These are phyloP conservation scores for Brasilioporus rufonigricans DNA, from an alignment of 768 basidiomycete species.

Conservation along the genomic window DNA sequence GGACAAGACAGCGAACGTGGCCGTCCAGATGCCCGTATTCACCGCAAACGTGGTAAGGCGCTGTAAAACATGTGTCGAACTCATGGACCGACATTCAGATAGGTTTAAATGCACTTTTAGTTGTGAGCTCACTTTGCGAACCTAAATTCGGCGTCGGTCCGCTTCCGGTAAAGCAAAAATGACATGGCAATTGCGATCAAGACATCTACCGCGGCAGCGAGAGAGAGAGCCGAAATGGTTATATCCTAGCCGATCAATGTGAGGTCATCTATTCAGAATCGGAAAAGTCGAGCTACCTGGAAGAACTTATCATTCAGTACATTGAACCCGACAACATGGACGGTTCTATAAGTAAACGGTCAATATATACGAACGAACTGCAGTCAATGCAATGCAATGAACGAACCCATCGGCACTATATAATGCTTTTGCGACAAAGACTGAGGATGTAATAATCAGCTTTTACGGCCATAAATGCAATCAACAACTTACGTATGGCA, in stretches of 20 bases:
- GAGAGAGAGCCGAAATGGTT: background rate
- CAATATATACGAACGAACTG: too few relatives aligned
- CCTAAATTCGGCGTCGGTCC: background rate
- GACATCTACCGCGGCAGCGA: constrained; percentile 4
- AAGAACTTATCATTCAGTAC: too few relatives aligned
- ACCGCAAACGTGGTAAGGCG: constrained; percentile 11
- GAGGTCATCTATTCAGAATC: background rate
- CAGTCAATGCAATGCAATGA: background rate
- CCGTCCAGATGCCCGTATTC: constrained; percentile 48
- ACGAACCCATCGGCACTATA: constrained; percentile 8
- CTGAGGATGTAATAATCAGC: background rate
- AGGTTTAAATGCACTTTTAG: too few relatives aligned
- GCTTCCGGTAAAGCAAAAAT: constrained; percentile 1
- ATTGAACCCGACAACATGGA: too few relatives aligned
- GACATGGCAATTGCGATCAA: constrained; percentile 10
- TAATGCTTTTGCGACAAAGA: background rate
- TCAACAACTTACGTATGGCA: background rate
- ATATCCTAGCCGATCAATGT: background rate
- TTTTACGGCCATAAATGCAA: background rate
- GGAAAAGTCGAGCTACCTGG: background rate
- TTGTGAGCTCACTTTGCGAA: too few relatives aligned
- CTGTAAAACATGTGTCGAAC: too few relatives aligned
- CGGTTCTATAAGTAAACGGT: too few relatives aligned
- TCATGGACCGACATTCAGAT: too few relatives aligned
- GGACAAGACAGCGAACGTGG: constrained; percentile 35